Conservation (phyloP, 2,329 filamentous ascomycete species). For the Colletotrichum echinochloae region DNA sequence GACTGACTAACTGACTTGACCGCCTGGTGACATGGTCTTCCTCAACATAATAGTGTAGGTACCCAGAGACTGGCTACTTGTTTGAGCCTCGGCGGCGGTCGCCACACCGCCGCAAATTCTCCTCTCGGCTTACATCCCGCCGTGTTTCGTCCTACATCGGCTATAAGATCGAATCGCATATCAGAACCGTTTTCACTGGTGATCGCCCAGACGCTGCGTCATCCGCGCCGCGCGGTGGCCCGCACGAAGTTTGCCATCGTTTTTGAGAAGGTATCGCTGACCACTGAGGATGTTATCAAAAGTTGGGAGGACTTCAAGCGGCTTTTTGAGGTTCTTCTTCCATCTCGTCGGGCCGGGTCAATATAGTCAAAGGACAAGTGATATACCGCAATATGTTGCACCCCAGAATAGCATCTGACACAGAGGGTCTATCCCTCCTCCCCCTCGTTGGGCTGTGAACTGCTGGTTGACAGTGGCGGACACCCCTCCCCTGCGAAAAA, state of each 20-base stretch:
- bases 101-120: constrained; percentile 18
- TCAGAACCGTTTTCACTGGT: constrained; percentile 5
- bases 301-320: too few species aligned
- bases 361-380: neutral
- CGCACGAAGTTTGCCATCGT: neutral
- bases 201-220: constrained; percentile 24
- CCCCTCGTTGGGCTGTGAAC: neutral
- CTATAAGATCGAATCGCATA: constrained; percentile 3
- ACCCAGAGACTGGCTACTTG: neutral
- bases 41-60: too few species aligned
- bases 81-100: neutral
- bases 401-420: neutral
- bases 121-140: constrained; percentile 5
- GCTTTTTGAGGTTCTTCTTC: neutral
- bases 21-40: neutral
- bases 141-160: constrained; percentile 16
- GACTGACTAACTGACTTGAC: neutral
- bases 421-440: neutral
- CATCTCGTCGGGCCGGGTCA: too few species aligned
- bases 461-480: neutral
- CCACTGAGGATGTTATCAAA: neutral
- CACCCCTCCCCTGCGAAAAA: neutral
- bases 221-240: constrained; percentile 4
- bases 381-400: neutral
- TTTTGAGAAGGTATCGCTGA: neutral